Conservation (phyloP, 1,284 basidiomycete genomes). For the Heterobasidion parviporum region DNA sequence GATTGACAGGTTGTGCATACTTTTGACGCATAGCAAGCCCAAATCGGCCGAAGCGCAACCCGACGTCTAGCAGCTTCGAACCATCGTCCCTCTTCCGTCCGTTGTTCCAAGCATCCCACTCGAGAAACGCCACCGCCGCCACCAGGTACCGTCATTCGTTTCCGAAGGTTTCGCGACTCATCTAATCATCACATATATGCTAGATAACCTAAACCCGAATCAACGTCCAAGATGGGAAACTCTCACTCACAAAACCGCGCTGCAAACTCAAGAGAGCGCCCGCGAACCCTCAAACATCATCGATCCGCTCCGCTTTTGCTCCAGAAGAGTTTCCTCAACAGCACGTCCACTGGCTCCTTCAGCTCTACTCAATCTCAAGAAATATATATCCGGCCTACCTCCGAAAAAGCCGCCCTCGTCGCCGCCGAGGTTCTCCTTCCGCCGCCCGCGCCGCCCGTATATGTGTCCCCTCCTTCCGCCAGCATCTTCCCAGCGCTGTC, state of each 20-base stretch:
- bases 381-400: background rate
- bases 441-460: slow-evolving; percentile 6
- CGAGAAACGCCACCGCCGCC: too few relatives aligned
- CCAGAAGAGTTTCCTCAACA: background rate
- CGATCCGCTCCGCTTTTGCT: slow-evolving; percentile 1
- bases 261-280: slow-evolving; percentile 5
- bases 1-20: too few relatives aligned
- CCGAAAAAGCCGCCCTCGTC: background rate
- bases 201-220: background rate
- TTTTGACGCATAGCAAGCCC: too few relatives aligned
- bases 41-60: too few relatives aligned
- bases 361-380: background rate
- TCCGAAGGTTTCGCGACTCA: too few relatives aligned
- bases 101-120: too few relatives aligned
- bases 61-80: background rate
- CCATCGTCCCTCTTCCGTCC: too few relatives aligned
- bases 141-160: too few relatives aligned
- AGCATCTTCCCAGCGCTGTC: slow-evolving; percentile 19
- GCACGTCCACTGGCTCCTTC: background rate
- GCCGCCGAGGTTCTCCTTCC: slow-evolving; percentile 9
- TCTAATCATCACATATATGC: background rate
- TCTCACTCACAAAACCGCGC: background rate
- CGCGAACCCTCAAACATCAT: background rate
- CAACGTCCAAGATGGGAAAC: slow-evolving; percentile 1
- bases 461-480: slow-evolving; percentile 8